phyloP scores from a whole-genome alignment of 2,329 filamentous ascomycete genomes.

The Cephalotrichum gorgonifer region DNA sequence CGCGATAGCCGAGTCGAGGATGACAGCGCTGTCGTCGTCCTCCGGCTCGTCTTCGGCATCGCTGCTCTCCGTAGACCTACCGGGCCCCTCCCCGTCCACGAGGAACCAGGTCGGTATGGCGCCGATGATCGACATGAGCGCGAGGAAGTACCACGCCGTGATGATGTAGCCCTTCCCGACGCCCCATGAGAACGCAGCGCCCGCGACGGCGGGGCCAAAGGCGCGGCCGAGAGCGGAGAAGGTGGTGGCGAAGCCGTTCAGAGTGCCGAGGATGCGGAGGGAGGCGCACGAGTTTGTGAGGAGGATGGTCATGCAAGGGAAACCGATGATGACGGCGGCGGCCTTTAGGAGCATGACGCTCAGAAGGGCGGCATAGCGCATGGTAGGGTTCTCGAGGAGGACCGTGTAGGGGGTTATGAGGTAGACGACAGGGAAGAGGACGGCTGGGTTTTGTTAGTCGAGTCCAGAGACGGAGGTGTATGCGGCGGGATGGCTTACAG shows the following conservation, averaged over 20 bases:
- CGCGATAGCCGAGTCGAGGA: background rate
- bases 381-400: slow-evolving; percentile 36
- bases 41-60: slow-evolving; percentile 24
- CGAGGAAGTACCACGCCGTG: slow-evolving; percentile 73
- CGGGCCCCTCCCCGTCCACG: slow-evolving; percentile 62
- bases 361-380: slow-evolving; percentile 54
- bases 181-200: slow-evolving; percentile 65
- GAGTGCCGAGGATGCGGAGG: slow-evolving; percentile 67
- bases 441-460: slow-evolving; percentile 22
- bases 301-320: slow-evolving; percentile 82
- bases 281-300: slow-evolving; percentile 78
- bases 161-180: slow-evolving; percentile 67
- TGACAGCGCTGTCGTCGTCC: slow-evolving; percentile 5
- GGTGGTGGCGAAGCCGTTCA: slow-evolving; percentile 85
- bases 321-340: slow-evolving; percentile 69
- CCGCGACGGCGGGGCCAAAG: slow-evolving; percentile 63
- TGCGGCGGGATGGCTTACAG: slow-evolving; percentile 21
- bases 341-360: slow-evolving; percentile 64
- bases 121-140: slow-evolving; percentile 50
- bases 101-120: slow-evolving; percentile 66
- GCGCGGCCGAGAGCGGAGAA: slow-evolving; percentile 74
- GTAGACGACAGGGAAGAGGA: slow-evolving; percentile 66
- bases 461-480: background rate
- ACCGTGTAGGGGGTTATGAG: slow-evolving; percentile 72
- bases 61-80: slow-evolving; percentile 17